Evolutionary conservation across 164 flowering plant species (phyloP), one percentile per base, ranked within the genome.

Genomic region (Taxillus chinensis): DNA sequence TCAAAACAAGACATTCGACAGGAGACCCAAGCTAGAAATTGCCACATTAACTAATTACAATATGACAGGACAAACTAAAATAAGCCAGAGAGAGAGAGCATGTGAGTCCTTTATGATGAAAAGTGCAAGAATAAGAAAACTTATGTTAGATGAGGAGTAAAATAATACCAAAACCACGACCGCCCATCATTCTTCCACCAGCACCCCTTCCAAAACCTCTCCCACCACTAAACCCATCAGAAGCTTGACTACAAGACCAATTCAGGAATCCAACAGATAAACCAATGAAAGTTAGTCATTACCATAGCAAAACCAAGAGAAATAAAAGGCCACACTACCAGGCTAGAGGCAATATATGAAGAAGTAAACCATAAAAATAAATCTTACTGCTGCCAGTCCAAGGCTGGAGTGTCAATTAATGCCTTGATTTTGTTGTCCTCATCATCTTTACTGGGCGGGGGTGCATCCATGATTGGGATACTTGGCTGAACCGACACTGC

Each of bases 391-490:
- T 82, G 93, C 99, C 99, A 95, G 64, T 95, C 95, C 66, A 91
- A 72, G 49, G 87, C 85, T 52, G 98, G 80, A 13, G 87, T 83
- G 56, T 87, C 91, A 61, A 89, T 79, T 62, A 91, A 82, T 50
- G 97, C 98, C 77, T 86, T 83, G 17, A 95, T 82, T 71, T 83
- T 95, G 82, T 85, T 85, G 62, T 91, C 97, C 68, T 95, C 98
- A 58, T 95, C 99, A 69, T 77, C 93, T 76, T 73, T 80, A 68
- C 75, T 86, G 5, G 84, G 73, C 55, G 85, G 78, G 3, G 82
- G 76, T 68, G 76, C 84, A 70, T 85, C 96, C 58, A 73, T 86
- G 41, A 72, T 46, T 5, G 69, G 78, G 65, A 76, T 73, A 60
- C 70, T 79, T 8, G 78, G 64, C 57, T 77, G 89, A 46, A 70